Percentiles rank a stretch among this genome's conserved stretches.
Conservation (phyloP, 768 basidiomycete species). For the Mycena rosella region DNA sequence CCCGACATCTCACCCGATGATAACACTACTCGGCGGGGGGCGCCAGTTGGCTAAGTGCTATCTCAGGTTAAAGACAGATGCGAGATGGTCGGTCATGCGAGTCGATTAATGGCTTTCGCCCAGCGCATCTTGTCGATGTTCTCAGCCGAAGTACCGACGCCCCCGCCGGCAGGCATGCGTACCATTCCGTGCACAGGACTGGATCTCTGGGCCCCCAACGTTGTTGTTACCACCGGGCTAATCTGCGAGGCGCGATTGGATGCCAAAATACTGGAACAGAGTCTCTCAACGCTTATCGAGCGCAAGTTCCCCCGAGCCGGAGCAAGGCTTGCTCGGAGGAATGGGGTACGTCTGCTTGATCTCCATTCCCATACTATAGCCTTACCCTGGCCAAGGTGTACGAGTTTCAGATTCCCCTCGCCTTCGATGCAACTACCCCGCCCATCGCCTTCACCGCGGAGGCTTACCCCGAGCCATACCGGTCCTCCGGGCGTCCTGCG, state of each 20-base stretch:
- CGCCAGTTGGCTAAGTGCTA: too few species aligned
- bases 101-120: too few species aligned
- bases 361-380: background rate
- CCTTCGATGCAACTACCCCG: background rate
- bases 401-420: background rate
- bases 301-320: background rate
- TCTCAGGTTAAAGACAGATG: too few species aligned
- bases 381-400: background rate
- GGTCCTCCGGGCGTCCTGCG: background rate
- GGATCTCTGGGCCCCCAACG: background rate
- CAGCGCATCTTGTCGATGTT: background rate
- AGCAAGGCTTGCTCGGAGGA: background rate
- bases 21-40: too few species aligned
- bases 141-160: background rate
- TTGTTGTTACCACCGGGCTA: background rate
- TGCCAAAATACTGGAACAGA: background rate
- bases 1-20: too few species aligned
- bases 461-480: background rate
- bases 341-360: background rate
- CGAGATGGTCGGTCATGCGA: too few species aligned
- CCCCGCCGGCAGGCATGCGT: background rate
- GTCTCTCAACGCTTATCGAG: background rate
- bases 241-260: background rate
- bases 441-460: conserved; percentile 2
- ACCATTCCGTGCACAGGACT: background rate